Base-by-base conservation (phyloP, 176 grass and related monocot species). In the Triticum dicoccoides region DNA sequence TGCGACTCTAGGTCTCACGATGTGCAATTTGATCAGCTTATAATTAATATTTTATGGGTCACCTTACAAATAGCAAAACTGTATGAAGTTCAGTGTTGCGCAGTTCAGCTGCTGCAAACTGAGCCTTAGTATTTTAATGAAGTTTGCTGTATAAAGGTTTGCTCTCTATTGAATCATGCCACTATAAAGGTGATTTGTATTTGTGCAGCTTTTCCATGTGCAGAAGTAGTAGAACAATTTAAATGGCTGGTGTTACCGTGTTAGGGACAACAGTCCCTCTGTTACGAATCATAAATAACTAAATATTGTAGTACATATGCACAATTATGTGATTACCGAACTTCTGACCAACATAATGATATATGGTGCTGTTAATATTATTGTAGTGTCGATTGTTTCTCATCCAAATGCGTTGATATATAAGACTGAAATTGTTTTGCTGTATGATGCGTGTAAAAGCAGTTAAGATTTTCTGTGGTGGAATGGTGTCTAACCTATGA, bases 241-340 rank as follows among this genome's bases (percentile, higher is more conserved):
- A 68, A 79, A 83, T 65, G 23, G 8, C 14, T 11, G 18, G 56
- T 83, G 17, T 32, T 32, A 32, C 32, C 32, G 32, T 32, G 32
- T 33, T 12, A 65, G 10, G 38, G 73, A 20, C 76, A 56, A 20
- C 82, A 56, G 17, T 69, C 24, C 39, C 17, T 38, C 63, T 45
- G 18, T 24, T 78, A 85, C 10, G 20, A 79, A 44, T 84, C 11
- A n/a, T 21, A 79, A 52, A 72, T 23, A 25, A 12, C 11, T 21
- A 83, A 29, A 72, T 24, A 37, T 47, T 33, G 20, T 65, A 73
- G 13, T 83, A 86, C 69, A 14, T 76, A 21, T 67, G 72, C 73
- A 80, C 25, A 69, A 45, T 17, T 89, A 51, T 83, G 64, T 77
- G 41, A 54, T 73, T 74, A 44, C 21, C 20, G 21, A 54, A 24